Evolutionary conservation across 345 rosid genomes (phyloP).

Genomic region (Eucalyptus cloeziana): DNA sequence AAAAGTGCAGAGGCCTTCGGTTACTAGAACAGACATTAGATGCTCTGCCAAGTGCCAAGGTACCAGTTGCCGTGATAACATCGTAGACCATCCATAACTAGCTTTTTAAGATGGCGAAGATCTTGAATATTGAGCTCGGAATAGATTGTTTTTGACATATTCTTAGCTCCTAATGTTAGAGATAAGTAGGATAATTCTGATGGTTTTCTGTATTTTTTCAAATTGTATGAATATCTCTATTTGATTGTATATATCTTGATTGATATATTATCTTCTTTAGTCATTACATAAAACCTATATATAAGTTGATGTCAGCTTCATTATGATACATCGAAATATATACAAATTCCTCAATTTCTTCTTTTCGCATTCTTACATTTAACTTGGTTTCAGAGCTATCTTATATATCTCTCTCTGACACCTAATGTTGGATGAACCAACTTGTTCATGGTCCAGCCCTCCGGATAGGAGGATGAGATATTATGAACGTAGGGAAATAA

Average conservation of each 20-base stretch:
- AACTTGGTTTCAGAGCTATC: too few relatives aligned
- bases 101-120: not conserved
- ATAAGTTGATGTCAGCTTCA: rapidly evolving
- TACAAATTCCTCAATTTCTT: too few relatives aligned
- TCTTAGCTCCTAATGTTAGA: not conserved
- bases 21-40: not conserved
- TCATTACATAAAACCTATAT: too few relatives aligned
- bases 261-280: too few relatives aligned
- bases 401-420: too few relatives aligned
- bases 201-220: too few relatives aligned
- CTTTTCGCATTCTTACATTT: too few relatives aligned
- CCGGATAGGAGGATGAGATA: not conserved
- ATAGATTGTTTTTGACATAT: not conserved
- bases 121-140: not conserved
- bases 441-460: not conserved
- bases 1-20: not conserved
- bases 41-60: not conserved
- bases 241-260: too few relatives aligned
- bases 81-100: not conserved
- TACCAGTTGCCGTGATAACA: not conserved
- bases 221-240: too few relatives aligned
- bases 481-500: not conserved
- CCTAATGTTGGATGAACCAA: not conserved
- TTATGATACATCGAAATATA: too few relatives aligned
- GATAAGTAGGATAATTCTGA: rapidly evolving